Evolutionary conservation across 495 filamentous ascomycete species (phyloP), one percentile per base, ranked within the genome.

Genomic region (Lasiosphaeria hispida): DNA sequence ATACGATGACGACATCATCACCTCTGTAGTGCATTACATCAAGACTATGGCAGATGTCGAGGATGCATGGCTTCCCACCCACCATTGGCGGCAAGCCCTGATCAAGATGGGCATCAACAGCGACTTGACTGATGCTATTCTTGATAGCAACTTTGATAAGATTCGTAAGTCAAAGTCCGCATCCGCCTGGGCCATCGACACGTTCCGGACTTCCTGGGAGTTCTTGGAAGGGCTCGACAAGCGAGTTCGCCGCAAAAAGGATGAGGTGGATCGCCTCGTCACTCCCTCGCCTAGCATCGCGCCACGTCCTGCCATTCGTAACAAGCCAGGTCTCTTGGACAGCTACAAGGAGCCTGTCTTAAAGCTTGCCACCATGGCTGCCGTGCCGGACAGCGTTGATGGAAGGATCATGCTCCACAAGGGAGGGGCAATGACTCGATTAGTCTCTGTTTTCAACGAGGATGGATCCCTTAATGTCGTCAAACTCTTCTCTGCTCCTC

Each of bases 1-100:
- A 48, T n/a, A 56, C 53, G 53, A n/a, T 13, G 53, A 56, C 2
- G 14, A 39, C 53, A 48, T 56, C 34, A 17, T 56, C 23, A 40
- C 53, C 10, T 15, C 43, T 10, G 53, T 41, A 48, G 34, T 37
- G 10, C 34, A 56, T 56, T 56, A 56, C 42, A 33, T 56, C 14
- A 56, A 17, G 23, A 2, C 0, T 30, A 48, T 38, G 23, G 42
- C 53, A n/a, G 42, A 30, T n/a, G 43, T 48, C n/a, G 42, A 56
- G 33, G 33, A 48, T 14, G 41, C 53, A 48, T 18, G 34, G 34
- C 43, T 45, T 17, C 15, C 55, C n/a, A 40, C 50, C 7, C 15
- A 42, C 37, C 18, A 53, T 13, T 53, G 50, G 50, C 50, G 50
- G 11, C 50, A 41, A 17, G 50, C 37, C 6, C 36, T 53, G 9